Percentiles rank a stretch among this genome's conserved stretches.
Conservation (phyloP, 352 stramenopile genomes). For the Blastocystis sp. region DNA sequence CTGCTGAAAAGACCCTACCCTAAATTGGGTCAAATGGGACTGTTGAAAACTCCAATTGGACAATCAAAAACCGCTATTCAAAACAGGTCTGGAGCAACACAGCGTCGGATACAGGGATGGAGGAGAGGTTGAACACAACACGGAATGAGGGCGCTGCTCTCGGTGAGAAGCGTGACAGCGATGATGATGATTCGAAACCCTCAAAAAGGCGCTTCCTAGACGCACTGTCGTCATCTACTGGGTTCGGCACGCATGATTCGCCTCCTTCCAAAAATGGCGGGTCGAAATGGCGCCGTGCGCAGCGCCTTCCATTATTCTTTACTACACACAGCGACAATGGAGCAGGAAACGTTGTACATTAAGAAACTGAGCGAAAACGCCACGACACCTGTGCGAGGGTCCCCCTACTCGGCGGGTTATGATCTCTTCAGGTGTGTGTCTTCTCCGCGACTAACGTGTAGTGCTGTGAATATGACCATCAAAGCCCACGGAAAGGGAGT, state of each 20-base stretch:
- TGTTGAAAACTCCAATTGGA: no score
- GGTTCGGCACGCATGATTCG: not conserved
- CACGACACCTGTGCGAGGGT: slow-evolving; percentile 83
- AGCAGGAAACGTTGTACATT: slow-evolving; percentile 79
- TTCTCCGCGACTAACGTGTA: slow-evolving; percentile 72
- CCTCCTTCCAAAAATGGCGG: not conserved
- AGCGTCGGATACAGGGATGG: not conserved
- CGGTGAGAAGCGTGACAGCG: not conserved
- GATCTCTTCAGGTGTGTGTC: slow-evolving; percentile 79
- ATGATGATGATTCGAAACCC: not conserved
- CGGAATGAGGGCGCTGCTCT: not conserved
- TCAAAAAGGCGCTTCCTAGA: not conserved
- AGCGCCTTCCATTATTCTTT: not conserved
- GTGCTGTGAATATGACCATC: slow-evolving; percentile 86
- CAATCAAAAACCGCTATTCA: not conserved
- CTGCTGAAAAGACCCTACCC: no score
- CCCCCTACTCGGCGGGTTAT: slow-evolving; percentile 82
- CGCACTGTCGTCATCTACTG: not conserved
- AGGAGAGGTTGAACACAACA: not conserved
- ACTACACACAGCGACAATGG: slow-evolving; percentile 1
- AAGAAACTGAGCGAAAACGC: slow-evolving; percentile 85
- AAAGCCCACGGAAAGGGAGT: slow-evolving; percentile 88
- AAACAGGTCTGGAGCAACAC: no score
- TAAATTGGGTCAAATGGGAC: no score
- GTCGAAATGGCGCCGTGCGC: not conserved